A percentile compares a stretch with the other conserved stretches of the same genome.
phyloP scores from a whole-genome alignment of 2,329 filamentous ascomycete genomes.

The Verticillium albo-atrum region DNA sequence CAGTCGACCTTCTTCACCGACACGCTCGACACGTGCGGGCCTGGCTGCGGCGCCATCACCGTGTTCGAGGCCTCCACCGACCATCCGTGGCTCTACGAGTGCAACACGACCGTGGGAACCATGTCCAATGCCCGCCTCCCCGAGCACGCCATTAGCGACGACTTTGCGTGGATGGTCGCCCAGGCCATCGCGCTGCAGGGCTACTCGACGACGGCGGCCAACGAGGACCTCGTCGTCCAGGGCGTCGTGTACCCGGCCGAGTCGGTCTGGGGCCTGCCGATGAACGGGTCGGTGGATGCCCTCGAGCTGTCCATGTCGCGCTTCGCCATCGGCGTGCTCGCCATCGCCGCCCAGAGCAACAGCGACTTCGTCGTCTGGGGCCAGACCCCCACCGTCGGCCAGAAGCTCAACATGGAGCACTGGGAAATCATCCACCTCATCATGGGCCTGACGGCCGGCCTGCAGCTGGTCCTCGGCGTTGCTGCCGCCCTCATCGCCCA shows the following conservation, averaged over 20 bases:
- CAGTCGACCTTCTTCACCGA: slow-evolving; percentile 33
- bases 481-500: slow-evolving; percentile 17
- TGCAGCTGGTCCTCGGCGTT: slow-evolving; percentile 23
- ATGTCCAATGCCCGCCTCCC: slow-evolving; percentile 28
- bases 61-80: slow-evolving; percentile 31
- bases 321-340: slow-evolving; percentile 31
- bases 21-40: slow-evolving; percentile 14
- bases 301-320: slow-evolving; percentile 32
- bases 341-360: slow-evolving; percentile 25
- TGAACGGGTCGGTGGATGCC: slow-evolving; percentile 18
- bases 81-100: slow-evolving; percentile 35
- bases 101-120: slow-evolving; percentile 28
- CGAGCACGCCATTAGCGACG: slow-evolving; percentile 27
- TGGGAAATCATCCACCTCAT: slow-evolving; percentile 27
- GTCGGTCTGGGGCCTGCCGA: slow-evolving; percentile 28
- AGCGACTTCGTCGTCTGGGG: slow-evolving; percentile 18
- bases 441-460: slow-evolving; percentile 22
- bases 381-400: slow-evolving; percentile 23
- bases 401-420: slow-evolving; percentile 23
- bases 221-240: slow-evolving; percentile 18
- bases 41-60: slow-evolving; percentile 21
- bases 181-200: slow-evolving; percentile 35
- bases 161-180: slow-evolving; percentile 27
- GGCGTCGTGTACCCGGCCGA: slow-evolving; percentile 38
- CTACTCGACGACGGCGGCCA: slow-evolving; percentile 20